Evolutionary conservation across 345 rosid species (phyloP).

Genomic region (Turnera subulata): DNA sequence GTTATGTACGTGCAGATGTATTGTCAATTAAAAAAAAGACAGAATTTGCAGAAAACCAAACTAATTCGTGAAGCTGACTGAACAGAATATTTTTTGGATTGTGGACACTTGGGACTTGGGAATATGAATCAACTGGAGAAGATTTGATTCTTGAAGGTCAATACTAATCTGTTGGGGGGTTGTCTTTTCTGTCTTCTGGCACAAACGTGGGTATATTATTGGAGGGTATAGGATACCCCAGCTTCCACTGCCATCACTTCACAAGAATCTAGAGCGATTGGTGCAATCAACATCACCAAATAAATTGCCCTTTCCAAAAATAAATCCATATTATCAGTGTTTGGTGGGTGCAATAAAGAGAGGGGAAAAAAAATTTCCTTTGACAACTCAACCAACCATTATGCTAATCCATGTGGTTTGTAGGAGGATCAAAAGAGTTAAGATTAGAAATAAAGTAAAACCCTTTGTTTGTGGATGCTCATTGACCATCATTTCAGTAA

Average conservation of each 20-base stretch:
- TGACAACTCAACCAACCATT: constrained; percentile 17
- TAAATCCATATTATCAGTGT: neutral
- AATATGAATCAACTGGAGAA: constrained; percentile 12
- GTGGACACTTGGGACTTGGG: neutral
- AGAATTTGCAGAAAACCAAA: too few species aligned
- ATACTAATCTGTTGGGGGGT: constrained; percentile 15
- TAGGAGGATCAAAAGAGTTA: neutral
- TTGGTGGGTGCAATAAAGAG: neutral
- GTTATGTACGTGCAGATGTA: too few species aligned
- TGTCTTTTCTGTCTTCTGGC: constrained; percentile 17
- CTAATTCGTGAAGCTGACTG: too few species aligned
- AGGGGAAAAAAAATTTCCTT: neutral
- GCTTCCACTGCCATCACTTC: neutral
- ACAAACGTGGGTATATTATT: constrained; percentile 1
- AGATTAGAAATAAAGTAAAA: constrained; percentile 1
- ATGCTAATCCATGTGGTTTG: neutral
- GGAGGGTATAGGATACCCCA: neutral
- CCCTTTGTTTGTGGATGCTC: neutral
- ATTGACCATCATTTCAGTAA: neutral
- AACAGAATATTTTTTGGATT: too few species aligned
- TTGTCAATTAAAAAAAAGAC: too few species aligned
- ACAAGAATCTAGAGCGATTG: neutral
- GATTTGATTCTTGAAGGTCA: constrained; percentile 9
- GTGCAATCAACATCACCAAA: neutral
- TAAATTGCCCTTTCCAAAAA: neutral